Conservation (phyloP, 1,284 basidiomycete species). For the Fomitopsis betulina region DNA sequence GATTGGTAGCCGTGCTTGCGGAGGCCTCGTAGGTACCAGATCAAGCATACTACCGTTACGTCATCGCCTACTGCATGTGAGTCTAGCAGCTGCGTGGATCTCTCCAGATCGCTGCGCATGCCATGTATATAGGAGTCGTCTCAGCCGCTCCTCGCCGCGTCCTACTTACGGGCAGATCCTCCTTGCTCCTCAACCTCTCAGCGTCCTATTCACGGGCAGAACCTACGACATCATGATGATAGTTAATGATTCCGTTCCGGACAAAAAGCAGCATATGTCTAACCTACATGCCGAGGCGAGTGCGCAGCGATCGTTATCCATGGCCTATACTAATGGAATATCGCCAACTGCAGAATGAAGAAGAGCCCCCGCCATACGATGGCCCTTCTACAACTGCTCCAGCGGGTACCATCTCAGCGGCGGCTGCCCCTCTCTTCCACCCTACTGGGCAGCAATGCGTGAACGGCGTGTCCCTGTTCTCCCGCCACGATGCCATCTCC, state of each 20-base stretch:
- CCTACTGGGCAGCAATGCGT: neutral
- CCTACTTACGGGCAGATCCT: neutral
- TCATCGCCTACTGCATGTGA: no score
- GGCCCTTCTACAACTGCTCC: neutral
- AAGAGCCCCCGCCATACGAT: neutral
- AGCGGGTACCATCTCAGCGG: neutral
- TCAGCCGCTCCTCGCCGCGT: neutral
- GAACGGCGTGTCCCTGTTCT: slow-evolving; percentile 5
- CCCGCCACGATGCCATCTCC: slow-evolving; percentile 1
- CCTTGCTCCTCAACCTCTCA: neutral
- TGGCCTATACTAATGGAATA: no score
- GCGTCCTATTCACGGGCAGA: slow-evolving; percentile 1
- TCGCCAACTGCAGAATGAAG: neutral
- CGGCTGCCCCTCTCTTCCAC: neutral
- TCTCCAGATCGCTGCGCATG: neutral
- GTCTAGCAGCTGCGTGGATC: no score
- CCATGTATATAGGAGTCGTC: neutral
- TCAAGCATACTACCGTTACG: no score
- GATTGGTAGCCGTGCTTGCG: no score
- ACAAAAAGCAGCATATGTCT: neutral
- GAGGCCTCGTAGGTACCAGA: no score
- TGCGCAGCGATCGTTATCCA: neutral
- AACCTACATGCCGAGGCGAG: neutral
- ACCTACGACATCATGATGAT: neutral
- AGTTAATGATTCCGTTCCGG: neutral